Percentiles rank a stretch among this genome's conserved stretches.
Evolutionary conservation across 1,139 yeast genomes (phyloP).

Genomic region (Saccharomycopsis crataegensis): DNA sequence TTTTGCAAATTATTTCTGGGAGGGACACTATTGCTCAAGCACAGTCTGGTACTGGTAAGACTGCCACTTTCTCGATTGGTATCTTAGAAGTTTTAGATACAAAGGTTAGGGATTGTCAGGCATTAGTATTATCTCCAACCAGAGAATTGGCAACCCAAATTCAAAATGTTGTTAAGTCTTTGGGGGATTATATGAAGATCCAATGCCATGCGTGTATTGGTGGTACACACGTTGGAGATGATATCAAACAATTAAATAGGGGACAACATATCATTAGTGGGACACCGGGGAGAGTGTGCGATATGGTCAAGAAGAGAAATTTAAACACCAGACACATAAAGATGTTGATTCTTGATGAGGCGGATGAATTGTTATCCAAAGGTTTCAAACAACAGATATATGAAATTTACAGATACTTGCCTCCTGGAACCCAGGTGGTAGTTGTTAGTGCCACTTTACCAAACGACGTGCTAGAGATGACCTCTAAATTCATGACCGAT

Average conservation of each 20-base stretch:
- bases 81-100: conserved; percentile 77
- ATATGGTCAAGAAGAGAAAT: conserved; percentile 73
- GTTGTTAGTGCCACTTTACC: conserved; percentile 93
- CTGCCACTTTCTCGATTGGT: conserved; percentile 93
- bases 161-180: conserved; percentile 71
- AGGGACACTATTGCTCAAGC: conserved; percentile 95
- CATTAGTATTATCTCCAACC: conserved; percentile 88
- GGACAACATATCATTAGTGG: conserved; percentile 95
- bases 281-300: conserved; percentile 91
- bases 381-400: conserved; percentile 92
- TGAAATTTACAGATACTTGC: conserved; percentile 76
- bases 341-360: conserved; percentile 86
- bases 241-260: conserved; percentile 58
- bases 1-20: conserved; percentile 84
- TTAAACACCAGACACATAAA: conserved; percentile 64
- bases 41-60: conserved; percentile 97
- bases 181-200: conserved; percentile 81
- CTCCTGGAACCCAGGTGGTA: conserved; percentile 81
- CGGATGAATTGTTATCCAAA: conserved; percentile 83
- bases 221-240: conserved; percentile 80
- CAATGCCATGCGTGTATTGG: conserved; percentile 91
- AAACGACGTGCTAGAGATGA: conserved; percentile 76
- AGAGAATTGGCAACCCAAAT: conserved; percentile 91
- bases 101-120: conserved; percentile 63
- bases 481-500: conserved; percentile 80